Conservation (phyloP, 2,329 filamentous ascomycete genomes). For the Nemania abortiva region DNA sequence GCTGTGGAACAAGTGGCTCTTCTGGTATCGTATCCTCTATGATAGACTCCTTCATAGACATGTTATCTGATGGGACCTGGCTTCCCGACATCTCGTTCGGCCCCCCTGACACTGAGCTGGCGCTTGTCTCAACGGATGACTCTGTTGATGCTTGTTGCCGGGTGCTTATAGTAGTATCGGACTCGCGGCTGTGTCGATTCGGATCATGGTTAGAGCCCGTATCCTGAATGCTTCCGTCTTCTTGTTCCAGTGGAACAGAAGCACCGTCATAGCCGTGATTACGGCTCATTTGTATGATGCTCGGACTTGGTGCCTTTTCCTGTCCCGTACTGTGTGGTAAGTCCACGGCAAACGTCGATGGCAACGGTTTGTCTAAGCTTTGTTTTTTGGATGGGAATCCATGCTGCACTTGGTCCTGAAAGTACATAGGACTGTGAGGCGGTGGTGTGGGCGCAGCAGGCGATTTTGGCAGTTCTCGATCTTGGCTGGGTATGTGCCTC, state of each 20-base stretch:
- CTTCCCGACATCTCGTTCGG: conserved; percentile 62
- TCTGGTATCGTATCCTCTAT: conserved; percentile 59
- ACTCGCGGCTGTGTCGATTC: conserved; percentile 66
- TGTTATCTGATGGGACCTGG: conserved; percentile 55
- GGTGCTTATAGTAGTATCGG: conserved; percentile 63
- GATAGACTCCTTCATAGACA: conserved; percentile 65
- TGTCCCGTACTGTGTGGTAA: conserved; percentile 43
- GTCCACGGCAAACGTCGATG: conserved; percentile 40
- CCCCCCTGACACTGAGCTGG: conserved; percentile 65
- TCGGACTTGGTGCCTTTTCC: conserved; percentile 38
- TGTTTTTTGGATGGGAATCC: conserved; percentile 34
- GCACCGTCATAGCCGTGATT: conserved; percentile 37
- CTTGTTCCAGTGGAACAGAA: conserved; percentile 35
- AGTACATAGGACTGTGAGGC: conserved; percentile 51
- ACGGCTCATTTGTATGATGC: conserved; percentile 33
- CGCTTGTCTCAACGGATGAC: conserved; percentile 67
- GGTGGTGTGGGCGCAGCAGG: conserved; percentile 56
- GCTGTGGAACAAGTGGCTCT: conserved; percentile 64
- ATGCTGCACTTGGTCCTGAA: conserved; percentile 39
- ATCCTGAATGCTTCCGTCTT: conserved; percentile 40
- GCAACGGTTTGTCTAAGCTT: conserved; percentile 38
- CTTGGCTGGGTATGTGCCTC: conserved; percentile 37
- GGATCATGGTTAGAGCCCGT: conserved; percentile 44
- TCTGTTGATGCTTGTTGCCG: conserved; percentile 63
- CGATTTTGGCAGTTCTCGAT: conserved; percentile 52